Evolutionary conservation across 2,329 filamentous ascomycete genomes (phyloP), one percentile per base, ranked within the genome.

Genomic region (Gremmenia infestans): DNA sequence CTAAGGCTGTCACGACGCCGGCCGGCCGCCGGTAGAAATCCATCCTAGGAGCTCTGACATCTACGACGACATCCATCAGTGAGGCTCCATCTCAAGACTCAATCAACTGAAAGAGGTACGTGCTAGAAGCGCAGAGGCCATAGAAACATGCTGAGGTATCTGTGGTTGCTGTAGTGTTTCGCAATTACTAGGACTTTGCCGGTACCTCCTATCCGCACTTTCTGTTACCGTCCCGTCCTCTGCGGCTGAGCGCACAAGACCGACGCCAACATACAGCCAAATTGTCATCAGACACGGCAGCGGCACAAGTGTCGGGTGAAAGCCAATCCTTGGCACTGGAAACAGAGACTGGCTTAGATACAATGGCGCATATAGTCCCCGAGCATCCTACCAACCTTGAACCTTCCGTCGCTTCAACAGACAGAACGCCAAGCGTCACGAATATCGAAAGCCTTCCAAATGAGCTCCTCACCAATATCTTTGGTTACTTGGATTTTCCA

Each of bases 401-500:
- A 9, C 19, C 45, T 28, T 22, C 45, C 4, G 6, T 22, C 17
- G 22, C 11, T 17, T 14, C 48, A 9, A 22, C 50, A 15, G 23
- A 42, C 23, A 9, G 12, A 17, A 8, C 22, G 15, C 14, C 42
- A 4, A 28, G 49, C 35, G 35, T 53, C 25, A 50, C 50, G 8
- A 55, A 62, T 9, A 64, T 70, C 40, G 50, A 63, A 47, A 49
- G 47, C 46, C 75, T 88, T 19, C 86, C 85, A 2, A 81, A 80
- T 59, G 86, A 89, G 71, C 71, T 88, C 47, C 70, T 86, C 22
- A 68, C 78, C 52, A 74, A 80, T 3, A 78, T 88, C 60, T 74
- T 88, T 62, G 71, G 69, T n/a, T 78, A 77, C 63, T 73, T 88
- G 48, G 76, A 80, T 61, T 64, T 64, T 0, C 67, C 73, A 2